Evolutionary conservation across 345 rosid genomes (phyloP).

Genomic region (Arabidopsis arenosa): DNA sequence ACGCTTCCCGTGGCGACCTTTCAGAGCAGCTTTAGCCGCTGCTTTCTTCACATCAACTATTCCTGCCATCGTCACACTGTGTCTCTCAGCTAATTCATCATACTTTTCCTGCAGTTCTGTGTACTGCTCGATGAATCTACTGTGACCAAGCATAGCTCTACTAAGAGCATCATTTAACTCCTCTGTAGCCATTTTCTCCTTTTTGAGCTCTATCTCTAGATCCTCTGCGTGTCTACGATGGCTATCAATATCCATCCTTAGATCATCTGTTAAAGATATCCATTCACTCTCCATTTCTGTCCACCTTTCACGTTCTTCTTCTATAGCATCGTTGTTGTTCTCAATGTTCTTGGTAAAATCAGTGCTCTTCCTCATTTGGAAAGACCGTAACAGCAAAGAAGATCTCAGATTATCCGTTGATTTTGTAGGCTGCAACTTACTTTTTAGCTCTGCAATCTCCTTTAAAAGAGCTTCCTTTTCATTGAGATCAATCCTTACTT

Average conservation of each 20-base stretch:
- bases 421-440: constrained; percentile 64
- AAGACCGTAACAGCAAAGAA: constrained; percentile 69
- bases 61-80: constrained; percentile 78
- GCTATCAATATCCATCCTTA: constrained; percentile 77
- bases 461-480: constrained; percentile 83
- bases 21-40: constrained; percentile 76
- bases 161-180: constrained; percentile 85
- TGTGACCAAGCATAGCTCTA: constrained; percentile 88
- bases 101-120: constrained; percentile 84
- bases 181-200: constrained; percentile 70
- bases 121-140: constrained; percentile 93
- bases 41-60: constrained; percentile 88
- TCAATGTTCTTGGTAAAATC: constrained; percentile 37
- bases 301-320: constrained; percentile 85
- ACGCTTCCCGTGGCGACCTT: constrained; percentile 69
- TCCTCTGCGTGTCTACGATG: constrained; percentile 76
- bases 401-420: constrained; percentile 76
- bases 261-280: constrained; percentile 94
- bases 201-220: constrained; percentile 67
- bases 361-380: constrained; percentile 66
- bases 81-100: constrained; percentile 73
- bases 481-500: constrained; percentile 48
- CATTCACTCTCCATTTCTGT: constrained; percentile 98
- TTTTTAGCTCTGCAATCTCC: constrained; percentile 75
- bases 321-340: constrained; percentile 61